phyloP scores from a whole-genome alignment of 1,139 yeast species.

The Pichia sp. region DNA sequence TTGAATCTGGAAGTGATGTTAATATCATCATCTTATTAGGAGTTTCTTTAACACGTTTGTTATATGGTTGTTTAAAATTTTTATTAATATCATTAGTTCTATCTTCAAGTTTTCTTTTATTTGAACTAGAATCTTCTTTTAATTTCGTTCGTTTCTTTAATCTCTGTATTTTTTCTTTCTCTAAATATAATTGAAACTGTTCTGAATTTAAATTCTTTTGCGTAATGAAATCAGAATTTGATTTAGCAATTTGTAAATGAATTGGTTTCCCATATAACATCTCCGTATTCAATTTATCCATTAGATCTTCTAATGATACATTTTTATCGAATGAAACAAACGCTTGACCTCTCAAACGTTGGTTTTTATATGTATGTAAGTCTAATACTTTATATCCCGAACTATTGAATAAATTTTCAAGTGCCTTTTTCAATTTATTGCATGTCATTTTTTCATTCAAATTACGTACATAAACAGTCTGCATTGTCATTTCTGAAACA shows the following conservation, averaged over 20 bases:
- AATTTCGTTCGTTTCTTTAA: slow-evolving; percentile 14
- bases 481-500: background rate
- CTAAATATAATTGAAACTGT: slow-evolving; percentile 29
- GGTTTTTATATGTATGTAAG: slow-evolving; percentile 54
- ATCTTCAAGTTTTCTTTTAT: slow-evolving; percentile 13
- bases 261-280: slow-evolving; percentile 52
- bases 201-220: slow-evolving; percentile 10
- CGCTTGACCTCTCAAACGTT: slow-evolving; percentile 78
- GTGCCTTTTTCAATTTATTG: slow-evolving; percentile 41
- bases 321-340: slow-evolving; percentile 56
- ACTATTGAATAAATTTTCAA: slow-evolving; percentile 36
- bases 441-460: slow-evolving; percentile 64
- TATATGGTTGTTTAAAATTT: slow-evolving; percentile 5
- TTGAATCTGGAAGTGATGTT: slow-evolving; percentile 53
- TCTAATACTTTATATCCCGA: slow-evolving; percentile 47
- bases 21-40: slow-evolving; percentile 68
- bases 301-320: slow-evolving; percentile 36
- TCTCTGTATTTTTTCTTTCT: slow-evolving; percentile 23
- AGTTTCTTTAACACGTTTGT: slow-evolving; percentile 7
- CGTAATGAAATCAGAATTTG: slow-evolving; percentile 43
- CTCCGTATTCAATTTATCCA: slow-evolving; percentile 37
- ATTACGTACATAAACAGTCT: slow-evolving; percentile 59
- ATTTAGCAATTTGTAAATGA: slow-evolving; percentile 37
- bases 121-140: background rate
- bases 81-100: slow-evolving; percentile 5